A percentile compares a stretch with the other conserved stretches of the same genome.
Evolutionary conservation across 2,329 filamentous ascomycete genomes (phyloP).

Genomic region (Colletotrichum acutatum): DNA sequence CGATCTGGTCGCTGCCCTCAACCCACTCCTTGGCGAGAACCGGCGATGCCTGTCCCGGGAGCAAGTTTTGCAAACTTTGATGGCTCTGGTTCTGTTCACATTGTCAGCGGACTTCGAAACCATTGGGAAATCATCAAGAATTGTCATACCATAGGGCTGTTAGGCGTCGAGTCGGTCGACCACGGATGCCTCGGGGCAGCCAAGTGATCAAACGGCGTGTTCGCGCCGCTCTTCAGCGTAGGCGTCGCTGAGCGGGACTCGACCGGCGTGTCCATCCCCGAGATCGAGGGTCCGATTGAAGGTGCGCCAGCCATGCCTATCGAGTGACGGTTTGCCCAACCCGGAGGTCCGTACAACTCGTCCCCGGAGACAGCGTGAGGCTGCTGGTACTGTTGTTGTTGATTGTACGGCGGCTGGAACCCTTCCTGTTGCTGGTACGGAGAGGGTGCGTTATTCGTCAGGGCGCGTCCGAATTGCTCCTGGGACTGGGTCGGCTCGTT

Average conservation of each 20-base stretch:
- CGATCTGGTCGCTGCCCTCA: constrained; percentile 47
- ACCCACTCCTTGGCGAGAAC: constrained; percentile 46
- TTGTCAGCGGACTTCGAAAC: constrained; percentile 1
- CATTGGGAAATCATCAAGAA: too few species aligned
- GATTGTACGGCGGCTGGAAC: constrained; percentile 4
- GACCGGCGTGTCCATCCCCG: constrained; percentile 36
- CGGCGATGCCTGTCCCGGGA: constrained; percentile 45
- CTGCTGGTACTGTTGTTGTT: constrained; percentile 13
- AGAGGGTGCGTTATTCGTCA: constrained; percentile 26
- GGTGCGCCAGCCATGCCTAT: constrained; percentile 31
- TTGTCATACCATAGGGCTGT: constrained; percentile 41
- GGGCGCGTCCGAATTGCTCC: constrained; percentile 25
- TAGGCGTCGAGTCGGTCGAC: constrained; percentile 37
- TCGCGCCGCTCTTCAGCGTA: constrained; percentile 43
- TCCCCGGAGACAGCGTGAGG: constrained; percentile 19
- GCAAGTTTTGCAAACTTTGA: constrained; percentile 52
- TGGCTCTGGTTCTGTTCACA: constrained; percentile 53
- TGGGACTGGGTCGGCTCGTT: constrained; percentile 43
- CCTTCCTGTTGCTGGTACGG: constrained; percentile 25
- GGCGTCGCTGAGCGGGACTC: constrained; percentile 42
- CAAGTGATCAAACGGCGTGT: constrained; percentile 39
- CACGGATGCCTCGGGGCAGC: constrained; percentile 30
- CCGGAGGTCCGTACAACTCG: constrained; percentile 30
- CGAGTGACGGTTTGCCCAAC: constrained; percentile 33
- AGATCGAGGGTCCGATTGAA: constrained; percentile 31